Evolutionary conservation across 257 asterid species (phyloP).

Genomic region (Scutellaria baicalensis): DNA sequence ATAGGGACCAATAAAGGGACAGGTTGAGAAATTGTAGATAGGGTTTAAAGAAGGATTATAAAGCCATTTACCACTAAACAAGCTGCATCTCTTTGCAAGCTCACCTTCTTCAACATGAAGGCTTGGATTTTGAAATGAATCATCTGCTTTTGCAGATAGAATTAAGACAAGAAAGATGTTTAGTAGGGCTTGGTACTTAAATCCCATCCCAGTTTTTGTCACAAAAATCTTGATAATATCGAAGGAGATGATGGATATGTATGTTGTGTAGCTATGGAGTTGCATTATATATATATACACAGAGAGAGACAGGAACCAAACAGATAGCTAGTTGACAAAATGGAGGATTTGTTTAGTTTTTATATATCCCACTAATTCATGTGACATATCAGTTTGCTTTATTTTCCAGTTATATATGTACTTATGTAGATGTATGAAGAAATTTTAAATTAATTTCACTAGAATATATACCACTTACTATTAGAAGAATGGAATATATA

Average conservation of each 20-base stretch:
- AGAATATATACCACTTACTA: too few relatives aligned
- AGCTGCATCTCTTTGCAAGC: slow-evolving; percentile 25
- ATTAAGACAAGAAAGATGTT: background rate
- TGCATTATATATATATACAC: too few relatives aligned
- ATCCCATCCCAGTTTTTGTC: background rate
- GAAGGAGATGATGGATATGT: background rate
- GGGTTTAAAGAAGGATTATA: slow-evolving; percentile 32
- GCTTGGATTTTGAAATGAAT: background rate
- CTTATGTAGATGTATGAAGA: background rate
- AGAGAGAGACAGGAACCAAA: too few relatives aligned
- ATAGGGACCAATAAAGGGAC: slow-evolving; percentile 37
- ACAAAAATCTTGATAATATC: background rate
- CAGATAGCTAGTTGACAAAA: too few relatives aligned
- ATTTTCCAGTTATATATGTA: too few relatives aligned
- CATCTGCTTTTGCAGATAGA: background rate
- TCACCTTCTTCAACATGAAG: background rate
- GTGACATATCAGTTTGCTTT: too few relatives aligned
- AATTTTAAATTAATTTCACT: too few relatives aligned
- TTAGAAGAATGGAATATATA: too few relatives aligned
- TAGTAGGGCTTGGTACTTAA: background rate
- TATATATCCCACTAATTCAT: too few relatives aligned
- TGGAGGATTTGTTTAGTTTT: too few relatives aligned
- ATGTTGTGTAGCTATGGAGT: too few relatives aligned
- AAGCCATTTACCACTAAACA: slow-evolving; percentile 47
- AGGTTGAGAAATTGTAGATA: slow-evolving; percentile 30